Base-by-base conservation (phyloP, 140 eudicot species). In the Erigeron philadelphicus region DNA sequence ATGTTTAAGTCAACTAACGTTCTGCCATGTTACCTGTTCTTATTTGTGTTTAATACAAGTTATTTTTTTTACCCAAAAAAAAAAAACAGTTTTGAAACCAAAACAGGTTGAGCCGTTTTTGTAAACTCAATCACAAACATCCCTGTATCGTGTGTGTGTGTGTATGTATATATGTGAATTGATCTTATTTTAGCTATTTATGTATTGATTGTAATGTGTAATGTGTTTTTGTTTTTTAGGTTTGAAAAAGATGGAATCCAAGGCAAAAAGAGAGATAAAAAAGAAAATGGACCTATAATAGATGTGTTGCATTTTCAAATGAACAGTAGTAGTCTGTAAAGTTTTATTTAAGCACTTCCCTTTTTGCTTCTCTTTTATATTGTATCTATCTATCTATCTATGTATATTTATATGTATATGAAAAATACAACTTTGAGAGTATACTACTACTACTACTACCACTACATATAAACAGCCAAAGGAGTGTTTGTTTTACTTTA, bases 201-300 rank as follows among this genome's bases (percentile, higher is more conserved):
- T 47, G 0, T 57, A 52, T 66, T 64, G 64, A 60, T 70, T 65
- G 54, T 49, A 12, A 41, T 42, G n/a, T 59, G 50, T 70, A 31
- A 31, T 31, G 38, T 31, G 38, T 31, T 31, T 31, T 31, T 31
- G 61, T 45, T 19, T 75, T 75, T 47, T 68, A 64, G 82, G 61
- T 64, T 66, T 52, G 71, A 76, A 73, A 72, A 81, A 81, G 79
- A 64, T 72, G 64, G 84, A 76, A 81, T 81, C 85, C 85, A 9
- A 81, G 72, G 84, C 81, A 56, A 50, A 61, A 52, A 47, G 42
- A 59, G 19, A 2, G 3, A 31, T 31, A 31, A 31, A 31, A 31
- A 31, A 31, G 38, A 31, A 31, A 31, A 31, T 31, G 38, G 38
- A 31, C 38, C 38, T 31, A 31, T 31, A 31, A 31, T 64, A 17